Evolutionary conservation across 2,329 filamentous ascomycete species (phyloP).

Genomic region (Phaeoacremonium minimum): DNA sequence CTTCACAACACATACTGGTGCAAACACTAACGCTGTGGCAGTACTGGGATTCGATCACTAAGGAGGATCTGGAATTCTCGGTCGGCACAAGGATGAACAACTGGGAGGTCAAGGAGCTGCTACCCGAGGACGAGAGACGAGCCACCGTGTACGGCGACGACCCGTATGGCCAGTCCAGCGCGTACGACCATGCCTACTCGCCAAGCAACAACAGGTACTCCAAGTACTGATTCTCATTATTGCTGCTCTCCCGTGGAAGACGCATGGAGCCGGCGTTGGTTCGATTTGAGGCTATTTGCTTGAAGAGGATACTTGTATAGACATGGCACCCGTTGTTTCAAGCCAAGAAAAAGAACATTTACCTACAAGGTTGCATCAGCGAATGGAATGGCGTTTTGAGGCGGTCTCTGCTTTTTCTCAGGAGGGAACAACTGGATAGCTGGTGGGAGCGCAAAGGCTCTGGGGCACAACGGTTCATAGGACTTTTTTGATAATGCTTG

Average conservation of each 20-base stretch:
- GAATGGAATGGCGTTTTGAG: background rate
- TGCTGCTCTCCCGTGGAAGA: no score
- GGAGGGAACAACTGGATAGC: no score
- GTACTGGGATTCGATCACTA: constrained; percentile 99
- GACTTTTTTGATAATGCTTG: no score
- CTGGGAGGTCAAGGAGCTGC: constrained; percentile 94
- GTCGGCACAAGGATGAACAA: constrained; percentile 94
- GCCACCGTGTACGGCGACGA: constrained; percentile 69
- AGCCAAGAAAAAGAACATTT: no score
- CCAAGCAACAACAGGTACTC: constrained; percentile 38
- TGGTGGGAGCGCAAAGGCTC: no score
- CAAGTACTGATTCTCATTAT: constrained; percentile 35
- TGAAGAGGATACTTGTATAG: no score
- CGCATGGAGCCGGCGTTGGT: no score
- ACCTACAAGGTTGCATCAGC: no score
- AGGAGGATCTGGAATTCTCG: constrained; percentile 96
- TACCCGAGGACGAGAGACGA: constrained; percentile 76
- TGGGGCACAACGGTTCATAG: no score
- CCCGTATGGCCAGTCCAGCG: constrained; percentile 52
- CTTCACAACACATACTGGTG: background rate
- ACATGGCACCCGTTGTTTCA: no score
- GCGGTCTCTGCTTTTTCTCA: no score
- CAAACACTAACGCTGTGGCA: constrained; percentile 26
- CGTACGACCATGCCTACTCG: constrained; percentile 49
- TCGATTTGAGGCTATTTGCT: background rate